Conservation (phyloP, 2,329 filamentous ascomycete species). For the Alternaria longipes region DNA sequence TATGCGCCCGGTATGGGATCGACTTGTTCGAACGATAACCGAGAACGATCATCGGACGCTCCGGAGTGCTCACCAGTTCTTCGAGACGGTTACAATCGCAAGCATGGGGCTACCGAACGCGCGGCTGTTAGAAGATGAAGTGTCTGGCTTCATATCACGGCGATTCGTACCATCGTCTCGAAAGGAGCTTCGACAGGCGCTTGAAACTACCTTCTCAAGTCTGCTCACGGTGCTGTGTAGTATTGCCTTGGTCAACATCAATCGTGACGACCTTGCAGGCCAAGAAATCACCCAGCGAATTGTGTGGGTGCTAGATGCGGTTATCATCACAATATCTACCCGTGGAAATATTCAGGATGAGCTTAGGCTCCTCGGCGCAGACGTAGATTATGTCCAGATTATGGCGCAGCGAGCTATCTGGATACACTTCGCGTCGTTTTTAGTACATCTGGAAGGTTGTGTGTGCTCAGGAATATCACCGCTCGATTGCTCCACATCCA, state of each 20-base stretch:
- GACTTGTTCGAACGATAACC: conserved; percentile 44
- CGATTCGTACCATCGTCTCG: conserved; percentile 37
- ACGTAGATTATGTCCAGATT: conserved; percentile 37
- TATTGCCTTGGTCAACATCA: conserved; percentile 40
- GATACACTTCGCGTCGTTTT: conserved; percentile 35
- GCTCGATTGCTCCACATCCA: conserved; percentile 20
- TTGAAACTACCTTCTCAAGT: conserved; percentile 49
- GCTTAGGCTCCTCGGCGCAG: conserved; percentile 32
- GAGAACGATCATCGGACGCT: conserved; percentile 39
- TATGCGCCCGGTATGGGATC: conserved; percentile 49
- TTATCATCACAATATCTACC: conserved; percentile 36
- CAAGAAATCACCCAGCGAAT: conserved; percentile 26
- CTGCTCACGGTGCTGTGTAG: conserved; percentile 47
- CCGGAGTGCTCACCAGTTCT: conserved; percentile 38
- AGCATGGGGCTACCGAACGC: conserved; percentile 43
- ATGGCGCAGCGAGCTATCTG: conserved; percentile 44
- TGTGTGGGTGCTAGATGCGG: conserved; percentile 35
- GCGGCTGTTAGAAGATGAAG: conserved; percentile 30
- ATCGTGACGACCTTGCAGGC: conserved; percentile 28
- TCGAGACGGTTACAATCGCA: conserved; percentile 41
- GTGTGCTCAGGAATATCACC: conserved; percentile 5
- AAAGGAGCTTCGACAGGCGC: conserved; percentile 42
- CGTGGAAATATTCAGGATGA: conserved; percentile 36
- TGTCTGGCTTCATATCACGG: conserved; percentile 27
- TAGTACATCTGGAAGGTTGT: conserved; percentile 34